Evolutionary conservation across 352 stramenopile genomes (phyloP).

Genomic region (Phytopythium mirpurense): DNA sequence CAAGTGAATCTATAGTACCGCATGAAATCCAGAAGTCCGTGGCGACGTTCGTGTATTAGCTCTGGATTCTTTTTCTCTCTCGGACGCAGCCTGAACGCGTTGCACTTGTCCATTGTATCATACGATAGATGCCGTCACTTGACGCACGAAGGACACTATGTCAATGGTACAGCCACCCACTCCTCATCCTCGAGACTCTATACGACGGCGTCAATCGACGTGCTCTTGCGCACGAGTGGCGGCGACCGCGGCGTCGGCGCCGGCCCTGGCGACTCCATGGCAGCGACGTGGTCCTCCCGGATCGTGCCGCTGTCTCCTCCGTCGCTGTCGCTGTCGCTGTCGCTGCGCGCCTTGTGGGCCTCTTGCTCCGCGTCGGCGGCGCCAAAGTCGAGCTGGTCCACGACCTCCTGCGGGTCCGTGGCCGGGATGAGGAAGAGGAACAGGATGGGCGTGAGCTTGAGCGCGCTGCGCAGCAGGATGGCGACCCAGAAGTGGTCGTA

Average conservation of each 20-base stretch:
- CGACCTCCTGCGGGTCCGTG: conserved; percentile 71
- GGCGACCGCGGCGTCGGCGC: neutral
- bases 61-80: no score
- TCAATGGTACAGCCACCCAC: neutral
- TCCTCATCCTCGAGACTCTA: conserved; percentile 1
- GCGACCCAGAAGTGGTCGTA: conserved; percentile 91
- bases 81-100: neutral
- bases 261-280: conserved; percentile 13
- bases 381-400: conserved; percentile 63
- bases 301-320: conserved; percentile 29
- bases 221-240: conserved; percentile 8
- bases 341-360: conserved; percentile 7
- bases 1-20: no score
- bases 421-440: conserved; percentile 83
- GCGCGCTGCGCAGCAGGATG: conserved; percentile 88
- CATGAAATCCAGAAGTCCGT: no score
- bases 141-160: no score
- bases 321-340: conserved; percentile 17
- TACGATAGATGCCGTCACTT: no score
- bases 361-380: conserved; percentile 11
- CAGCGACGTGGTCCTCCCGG: conserved; percentile 38
- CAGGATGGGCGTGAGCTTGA: conserved; percentile 89
- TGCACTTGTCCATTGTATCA: neutral
- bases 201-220: conserved; percentile 10
- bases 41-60: no score